Conservation (phyloP, 1,284 basidiomycete species). For the Abortiporus biennis region DNA sequence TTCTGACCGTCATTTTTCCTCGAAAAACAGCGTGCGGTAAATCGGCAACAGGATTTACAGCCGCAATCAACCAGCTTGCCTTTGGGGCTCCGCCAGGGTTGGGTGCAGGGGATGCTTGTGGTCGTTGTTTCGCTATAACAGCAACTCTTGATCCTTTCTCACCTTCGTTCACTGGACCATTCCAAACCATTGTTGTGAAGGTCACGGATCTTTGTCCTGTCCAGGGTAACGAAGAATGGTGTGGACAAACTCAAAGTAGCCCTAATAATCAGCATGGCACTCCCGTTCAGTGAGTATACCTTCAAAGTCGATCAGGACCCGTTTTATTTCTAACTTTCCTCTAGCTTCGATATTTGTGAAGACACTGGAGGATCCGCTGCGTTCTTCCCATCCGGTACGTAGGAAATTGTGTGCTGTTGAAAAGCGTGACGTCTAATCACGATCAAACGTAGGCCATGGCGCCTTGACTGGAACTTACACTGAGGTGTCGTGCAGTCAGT, state of each 20-base stretch:
- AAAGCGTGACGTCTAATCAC: neutral
- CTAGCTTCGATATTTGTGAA: constrained; percentile 49
- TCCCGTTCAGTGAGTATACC: constrained; percentile 31
- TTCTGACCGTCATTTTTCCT: neutral
- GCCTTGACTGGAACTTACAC: constrained; percentile 45
- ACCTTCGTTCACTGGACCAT: constrained; percentile 43
- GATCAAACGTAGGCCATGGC: constrained; percentile 29
- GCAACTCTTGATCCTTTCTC: constrained; percentile 47
- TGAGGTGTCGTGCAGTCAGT: constrained; percentile 50
- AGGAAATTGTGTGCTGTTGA: neutral
- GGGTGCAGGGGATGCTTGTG: constrained; percentile 57
- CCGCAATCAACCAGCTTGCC: constrained; percentile 49
- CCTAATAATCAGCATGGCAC: constrained; percentile 36
- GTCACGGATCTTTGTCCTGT: constrained; percentile 47
- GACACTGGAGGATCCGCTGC: constrained; percentile 44
- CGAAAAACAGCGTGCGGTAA: constrained; percentile 42
- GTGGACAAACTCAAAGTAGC: constrained; percentile 40
- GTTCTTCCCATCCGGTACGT: constrained; percentile 47
- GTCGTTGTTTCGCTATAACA: constrained; percentile 49
- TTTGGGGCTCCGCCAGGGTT: constrained; percentile 44
- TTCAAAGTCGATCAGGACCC: neutral
- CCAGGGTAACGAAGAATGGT: constrained; percentile 46
- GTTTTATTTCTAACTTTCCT: neutral
- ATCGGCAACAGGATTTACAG: constrained; percentile 43
- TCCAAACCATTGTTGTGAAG: constrained; percentile 51